A percentile compares a stretch with the other conserved stretches of the same genome.
These are phyloP conservation scores for Oryza coarctata DNA, from an alignment of 176 grass and related monocot genomes.

Conservation along the genomic window DNA sequence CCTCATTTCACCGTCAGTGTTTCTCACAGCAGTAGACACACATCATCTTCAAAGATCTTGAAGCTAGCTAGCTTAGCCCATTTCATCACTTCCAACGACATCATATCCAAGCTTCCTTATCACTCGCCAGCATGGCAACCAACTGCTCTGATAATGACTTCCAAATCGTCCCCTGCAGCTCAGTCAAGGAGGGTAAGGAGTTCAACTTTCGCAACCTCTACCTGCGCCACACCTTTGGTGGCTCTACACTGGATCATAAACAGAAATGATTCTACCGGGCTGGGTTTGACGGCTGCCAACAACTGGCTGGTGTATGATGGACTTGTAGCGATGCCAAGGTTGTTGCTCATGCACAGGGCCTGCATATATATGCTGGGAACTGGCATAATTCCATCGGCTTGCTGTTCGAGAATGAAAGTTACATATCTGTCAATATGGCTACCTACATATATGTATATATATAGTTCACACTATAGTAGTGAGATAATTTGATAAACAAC, in stretches of 20 bases:
- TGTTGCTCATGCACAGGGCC: slow-evolving; percentile 3
- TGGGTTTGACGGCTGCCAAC: neutral
- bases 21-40: no score
- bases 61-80: no score
- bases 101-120: neutral
- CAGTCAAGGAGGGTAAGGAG: neutral
- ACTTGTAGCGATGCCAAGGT: neutral
- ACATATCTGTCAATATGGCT: no score
- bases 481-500: no score
- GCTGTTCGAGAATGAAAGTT: neutral
- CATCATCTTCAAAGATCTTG: neutral
- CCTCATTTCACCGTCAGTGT: no score
- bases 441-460: no score
- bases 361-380: neutral
- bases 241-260: neutral
- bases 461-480: no score
- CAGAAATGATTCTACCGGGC: neutral
- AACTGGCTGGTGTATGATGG: neutral
- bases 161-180: neutral
- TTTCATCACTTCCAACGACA: no score
- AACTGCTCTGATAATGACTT: no score
- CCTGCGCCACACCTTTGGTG: neutral
- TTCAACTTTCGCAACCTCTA: neutral
- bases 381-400: slow-evolving; percentile 3
- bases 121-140: neutral